Conservation (phyloP, 2,329 filamentous ascomycete genomes). For the Diaporthe caulivora region DNA sequence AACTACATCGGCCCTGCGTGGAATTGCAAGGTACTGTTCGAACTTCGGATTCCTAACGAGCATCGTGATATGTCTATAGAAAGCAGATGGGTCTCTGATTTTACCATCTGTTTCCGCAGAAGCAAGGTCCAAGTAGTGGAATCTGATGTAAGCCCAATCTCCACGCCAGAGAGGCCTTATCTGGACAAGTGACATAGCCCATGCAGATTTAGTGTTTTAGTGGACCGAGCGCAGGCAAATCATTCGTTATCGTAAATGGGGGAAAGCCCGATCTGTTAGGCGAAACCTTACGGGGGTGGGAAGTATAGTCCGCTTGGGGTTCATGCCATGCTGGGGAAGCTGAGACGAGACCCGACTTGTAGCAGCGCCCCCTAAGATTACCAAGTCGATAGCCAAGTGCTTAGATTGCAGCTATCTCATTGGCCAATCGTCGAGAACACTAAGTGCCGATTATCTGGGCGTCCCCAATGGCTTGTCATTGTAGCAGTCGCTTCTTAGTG, state of each 20-base stretch:
- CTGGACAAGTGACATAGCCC: neutral
- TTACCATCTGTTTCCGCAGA: neutral
- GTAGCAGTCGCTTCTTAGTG: neutral
- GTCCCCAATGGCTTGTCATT: neutral
- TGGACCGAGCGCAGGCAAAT: neutral
- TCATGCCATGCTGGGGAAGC: neutral
- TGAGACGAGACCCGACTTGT: neutral
- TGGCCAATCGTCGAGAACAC: neutral
- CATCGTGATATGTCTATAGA: too few relatives aligned
- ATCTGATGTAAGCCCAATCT: too few relatives aligned
- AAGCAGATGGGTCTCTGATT: neutral
- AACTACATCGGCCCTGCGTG: neutral
- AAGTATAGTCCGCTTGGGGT: neutral
- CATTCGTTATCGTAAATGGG: constrained; percentile 27
- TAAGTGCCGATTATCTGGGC: constrained; percentile 3
- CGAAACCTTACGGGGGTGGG: neutral
- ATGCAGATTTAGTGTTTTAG: neutral
- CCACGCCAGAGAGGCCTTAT: neutral
- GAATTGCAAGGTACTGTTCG: neutral
- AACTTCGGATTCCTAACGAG: neutral
- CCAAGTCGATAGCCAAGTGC: neutral
- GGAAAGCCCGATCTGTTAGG: neutral
- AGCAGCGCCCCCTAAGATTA: neutral
- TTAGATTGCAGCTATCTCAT: neutral
- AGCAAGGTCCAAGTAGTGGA: neutral